phyloP scores from a whole-genome alignment of 257 asterid species.

The Primulina eburnea region DNA sequence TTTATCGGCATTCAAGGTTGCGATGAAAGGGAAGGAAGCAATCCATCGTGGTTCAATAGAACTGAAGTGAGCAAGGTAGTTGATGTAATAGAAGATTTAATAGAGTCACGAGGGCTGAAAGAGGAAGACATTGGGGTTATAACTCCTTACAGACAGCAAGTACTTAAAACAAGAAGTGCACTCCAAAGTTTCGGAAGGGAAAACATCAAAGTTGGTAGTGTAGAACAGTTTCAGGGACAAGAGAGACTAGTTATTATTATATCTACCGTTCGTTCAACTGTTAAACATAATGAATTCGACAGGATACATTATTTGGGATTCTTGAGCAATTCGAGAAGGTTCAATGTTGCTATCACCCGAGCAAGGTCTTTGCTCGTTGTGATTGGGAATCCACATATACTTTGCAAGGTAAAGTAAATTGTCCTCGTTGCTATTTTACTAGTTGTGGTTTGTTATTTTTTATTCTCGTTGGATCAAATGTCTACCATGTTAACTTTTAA shows the following conservation, averaged over 20 bases:
- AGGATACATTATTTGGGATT: constrained; percentile 74
- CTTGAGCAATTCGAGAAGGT: constrained; percentile 66
- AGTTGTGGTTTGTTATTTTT: background rate
- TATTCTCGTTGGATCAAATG: background rate
- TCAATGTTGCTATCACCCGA: constrained; percentile 84
- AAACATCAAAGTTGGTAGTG: constrained; percentile 76
- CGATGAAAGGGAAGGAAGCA: constrained; percentile 96
- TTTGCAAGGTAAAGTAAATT: constrained; percentile 62
- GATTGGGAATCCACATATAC: constrained; percentile 96
- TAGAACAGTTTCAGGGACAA: constrained; percentile 97
- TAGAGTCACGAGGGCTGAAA: constrained; percentile 44
- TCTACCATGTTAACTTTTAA: no score
- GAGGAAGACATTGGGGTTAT: constrained; percentile 85
- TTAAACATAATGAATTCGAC: constrained; percentile 80
- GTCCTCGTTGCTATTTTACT: background rate
- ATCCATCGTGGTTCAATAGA: constrained; percentile 95
- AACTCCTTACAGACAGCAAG: constrained; percentile 92
- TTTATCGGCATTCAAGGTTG: constrained; percentile 52
- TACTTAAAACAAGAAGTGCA: constrained; percentile 60
- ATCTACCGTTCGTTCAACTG: constrained; percentile 93
- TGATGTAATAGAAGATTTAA: constrained; percentile 51
- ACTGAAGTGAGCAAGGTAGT: constrained; percentile 86
- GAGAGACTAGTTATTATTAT: constrained; percentile 74
- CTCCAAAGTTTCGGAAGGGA: constrained; percentile 45
- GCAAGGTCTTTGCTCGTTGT: constrained; percentile 77